Base-by-base conservation (phyloP, 2,329 filamentous ascomycete genomes). In the Drechslerella coelobrocha region DNA sequence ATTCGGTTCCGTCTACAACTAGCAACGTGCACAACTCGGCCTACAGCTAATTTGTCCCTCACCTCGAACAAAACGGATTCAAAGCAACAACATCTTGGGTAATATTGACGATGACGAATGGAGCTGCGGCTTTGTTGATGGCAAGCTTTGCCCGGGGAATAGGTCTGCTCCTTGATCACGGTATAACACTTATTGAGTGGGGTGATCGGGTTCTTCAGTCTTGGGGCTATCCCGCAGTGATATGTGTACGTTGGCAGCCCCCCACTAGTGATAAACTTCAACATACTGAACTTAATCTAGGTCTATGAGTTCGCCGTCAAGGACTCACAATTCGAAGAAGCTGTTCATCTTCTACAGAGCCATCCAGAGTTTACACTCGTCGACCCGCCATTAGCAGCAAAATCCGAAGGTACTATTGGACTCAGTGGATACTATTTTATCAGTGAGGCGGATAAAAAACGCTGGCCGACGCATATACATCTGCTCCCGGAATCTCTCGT, bases 101-200 rank as follows among this genome's bases (percentile, higher is more conserved):
- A n/a, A n/a, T n/a, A n/a, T n/a, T n/a, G n/a, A n/a, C n/a, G n/a
- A n/a, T n/a, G n/a, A 12, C 27, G 14, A 27, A 34, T 50, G 19
- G 23, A 29, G 21, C 5, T 19, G 14, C 41, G 9, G 41, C 10
- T 3, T 6, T 45, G 17, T 5, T 50, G 9, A 48, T 17, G 9
- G 9, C 48, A 19, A 10, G 14, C 21, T 59, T 50, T 12, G 43
- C 26, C 43, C 10, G 4, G 10, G 55, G 26, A 2, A 59, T 19
- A 19, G 50, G 50, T 26, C 4, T 26, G 7, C 41, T 59, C 10
- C 17, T 59, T 4, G 55, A 59, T 17, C 55, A 39, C 29, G 55
- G 55, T 29, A 59, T 59, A 14, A 48, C 14, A 17, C 26, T 59
- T 17, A 50, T 50, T 3, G n/a, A 59, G 39, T 59, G 55, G 55